These are phyloP conservation scores for Globisporangium okanoganense DNA, from an alignment of 352 stramenopile species.

Conservation along the genomic window DNA sequence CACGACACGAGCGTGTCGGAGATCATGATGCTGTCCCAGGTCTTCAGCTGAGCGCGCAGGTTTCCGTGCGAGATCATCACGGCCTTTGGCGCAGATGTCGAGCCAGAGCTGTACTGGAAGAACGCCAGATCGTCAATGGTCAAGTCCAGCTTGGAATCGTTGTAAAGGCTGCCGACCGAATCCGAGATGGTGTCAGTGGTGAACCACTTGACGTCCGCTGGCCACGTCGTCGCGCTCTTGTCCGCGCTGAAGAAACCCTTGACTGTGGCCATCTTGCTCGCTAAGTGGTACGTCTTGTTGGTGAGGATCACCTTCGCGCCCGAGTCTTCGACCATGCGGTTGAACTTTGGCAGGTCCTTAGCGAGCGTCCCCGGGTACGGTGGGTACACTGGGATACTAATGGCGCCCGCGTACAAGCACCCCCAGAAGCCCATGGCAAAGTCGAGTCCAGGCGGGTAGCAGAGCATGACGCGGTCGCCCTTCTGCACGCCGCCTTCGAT, in stretches of 20 bases:
- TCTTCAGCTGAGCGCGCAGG: constrained; percentile 65
- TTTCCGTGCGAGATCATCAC: constrained; percentile 86
- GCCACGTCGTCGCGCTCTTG: constrained; percentile 51
- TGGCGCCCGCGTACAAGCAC: constrained; percentile 67
- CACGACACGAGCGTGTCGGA: constrained; percentile 74
- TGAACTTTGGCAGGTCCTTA: constrained; percentile 81
- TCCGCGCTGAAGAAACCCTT: constrained; percentile 68
- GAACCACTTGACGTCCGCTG: constrained; percentile 63
- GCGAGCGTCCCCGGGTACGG: constrained; percentile 66
- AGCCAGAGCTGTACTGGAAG: constrained; percentile 84
- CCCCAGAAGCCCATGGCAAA: constrained; percentile 79
- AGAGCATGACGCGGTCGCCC: constrained; percentile 74
- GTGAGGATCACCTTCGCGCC: constrained; percentile 62
- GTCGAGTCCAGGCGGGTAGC: constrained; percentile 70
- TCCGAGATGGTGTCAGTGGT: constrained; percentile 60
- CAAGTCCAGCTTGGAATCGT: constrained; percentile 38
- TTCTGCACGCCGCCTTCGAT: constrained; percentile 39
- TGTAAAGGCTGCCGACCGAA: constrained; percentile 45
- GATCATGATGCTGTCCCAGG: constrained; percentile 59
- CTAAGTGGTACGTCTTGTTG: constrained; percentile 75
- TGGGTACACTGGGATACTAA: constrained; percentile 73
- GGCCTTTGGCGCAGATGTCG: constrained; percentile 74
- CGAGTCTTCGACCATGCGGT: constrained; percentile 68
- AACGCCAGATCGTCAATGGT: constrained; percentile 66
- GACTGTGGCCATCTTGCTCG: constrained; percentile 74